phyloP scores from a whole-genome alignment of 1,284 basidiomycete species.

The Pseudozyma sp. region DNA sequence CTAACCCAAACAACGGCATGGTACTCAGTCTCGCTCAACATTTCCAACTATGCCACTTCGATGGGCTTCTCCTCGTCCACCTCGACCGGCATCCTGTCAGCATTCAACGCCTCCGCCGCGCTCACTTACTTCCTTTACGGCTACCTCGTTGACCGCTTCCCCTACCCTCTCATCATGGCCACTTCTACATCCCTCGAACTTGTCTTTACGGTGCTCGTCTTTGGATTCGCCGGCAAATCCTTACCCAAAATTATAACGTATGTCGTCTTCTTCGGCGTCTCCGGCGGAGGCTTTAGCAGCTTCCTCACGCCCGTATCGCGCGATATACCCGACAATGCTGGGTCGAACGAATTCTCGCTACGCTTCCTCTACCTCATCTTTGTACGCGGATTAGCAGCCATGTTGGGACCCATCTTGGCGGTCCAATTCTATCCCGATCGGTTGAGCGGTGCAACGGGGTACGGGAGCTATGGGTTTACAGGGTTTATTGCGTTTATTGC shows the following conservation, averaged over 20 bases:
- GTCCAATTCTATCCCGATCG: constrained; percentile 47
- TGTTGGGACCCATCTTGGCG: constrained; percentile 57
- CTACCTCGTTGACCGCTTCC: constrained; percentile 48
- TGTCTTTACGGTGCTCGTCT: constrained; percentile 46
- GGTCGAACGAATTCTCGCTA: constrained; percentile 23
- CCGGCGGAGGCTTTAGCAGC: constrained; percentile 35
- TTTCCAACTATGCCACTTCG: constrained; percentile 48
- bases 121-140: constrained; percentile 53
- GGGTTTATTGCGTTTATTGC: constrained; percentile 41
- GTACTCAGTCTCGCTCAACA: constrained; percentile 58
- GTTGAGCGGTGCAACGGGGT: constrained; percentile 8
- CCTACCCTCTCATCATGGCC: constrained; percentile 52
- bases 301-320: constrained; percentile 47
- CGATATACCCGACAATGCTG: constrained; percentile 23
- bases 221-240: constrained; percentile 54
- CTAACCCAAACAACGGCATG: constrained; percentile 50
- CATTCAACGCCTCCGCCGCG: constrained; percentile 57
- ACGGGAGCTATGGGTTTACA: constrained; percentile 37
- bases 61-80: constrained; percentile 48
- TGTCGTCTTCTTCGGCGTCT: constrained; percentile 52
- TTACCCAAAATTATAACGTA: constrained; percentile 54
- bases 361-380: constrained; percentile 41
- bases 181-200: constrained; percentile 39
- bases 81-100: constrained; percentile 53
- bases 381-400: constrained; percentile 46